Base-by-base conservation (phyloP, 2,329 filamentous ascomycete genomes). In the Neonectria faginata region DNA sequence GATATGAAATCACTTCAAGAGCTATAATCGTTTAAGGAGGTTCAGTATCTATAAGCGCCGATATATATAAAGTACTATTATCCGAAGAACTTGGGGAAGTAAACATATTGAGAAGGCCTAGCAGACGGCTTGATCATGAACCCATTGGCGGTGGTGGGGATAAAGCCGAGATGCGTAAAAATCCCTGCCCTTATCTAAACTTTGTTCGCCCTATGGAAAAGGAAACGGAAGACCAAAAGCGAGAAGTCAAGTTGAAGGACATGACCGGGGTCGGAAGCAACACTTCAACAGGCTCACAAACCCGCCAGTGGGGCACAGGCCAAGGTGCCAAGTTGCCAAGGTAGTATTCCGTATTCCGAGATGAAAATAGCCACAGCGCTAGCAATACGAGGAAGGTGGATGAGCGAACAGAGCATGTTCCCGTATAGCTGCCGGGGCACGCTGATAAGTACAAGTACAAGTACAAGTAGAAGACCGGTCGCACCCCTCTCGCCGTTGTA, bases 371-470 rank as follows among this genome's bases (percentile, higher is more conserved):
- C 12, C 11, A 16, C 20, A 25, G 5, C 22, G 44, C 44, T 25
- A 22, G 14, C 22, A 47, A 47, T 47, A 47, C 22, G 44, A 47
- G 44, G 44, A 47, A 47, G 22, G 44, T 47, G 44, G 20, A 47
- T 25, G 22, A 16, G 12, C 5, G 4, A 47, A 47, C 20, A 8
- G 4, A 27, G 31, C 12, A 5, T 25, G 22, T 22, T 47, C 44
- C 5, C 44, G 20, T 47, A 25, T 27, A 8, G 22, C 20, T 9
- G 10, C 12, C 20, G 8, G 22, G 44, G 44, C 11, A 47, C 4
- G 25, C 44, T 27, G 44, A 16, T 16, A 25, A 25, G 25, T 25
- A 25, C 25, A 47, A 27, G 25, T 25, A 25, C 25, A 47, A 27
- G 44, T 45, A 47, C 22, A 25, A 47, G 20, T 47, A n/a, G 12